phyloP scores from a whole-genome alignment of 2,329 filamentous ascomycete genomes.

The Pezicula carpinea region DNA sequence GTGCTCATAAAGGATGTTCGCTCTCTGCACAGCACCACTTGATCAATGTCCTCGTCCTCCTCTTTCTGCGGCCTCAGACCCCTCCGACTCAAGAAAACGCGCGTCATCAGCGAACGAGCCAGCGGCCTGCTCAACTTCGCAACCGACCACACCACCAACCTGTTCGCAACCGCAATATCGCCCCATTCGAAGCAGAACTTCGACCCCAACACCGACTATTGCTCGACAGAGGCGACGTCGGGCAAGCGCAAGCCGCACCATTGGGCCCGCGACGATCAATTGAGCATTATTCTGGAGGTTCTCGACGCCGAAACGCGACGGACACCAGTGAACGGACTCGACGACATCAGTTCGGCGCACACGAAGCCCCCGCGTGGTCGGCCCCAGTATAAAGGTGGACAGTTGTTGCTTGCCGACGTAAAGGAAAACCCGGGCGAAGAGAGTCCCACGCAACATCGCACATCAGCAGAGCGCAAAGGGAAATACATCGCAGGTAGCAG shows the following conservation, averaged over 20 bases:
- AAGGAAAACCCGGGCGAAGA: too few relatives aligned
- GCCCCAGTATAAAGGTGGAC: too few relatives aligned
- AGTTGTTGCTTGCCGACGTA: too few relatives aligned
- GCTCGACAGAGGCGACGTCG: constrained; percentile 1
- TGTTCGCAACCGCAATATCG: background rate
- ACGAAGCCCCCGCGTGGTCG: background rate
- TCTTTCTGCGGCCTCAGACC: background rate
- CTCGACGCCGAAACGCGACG: constrained; percentile 10
- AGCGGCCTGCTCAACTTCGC: background rate
- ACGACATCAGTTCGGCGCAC: constrained; percentile 6
- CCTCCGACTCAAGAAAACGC: background rate
- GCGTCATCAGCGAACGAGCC: background rate
- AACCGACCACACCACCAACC: background rate
- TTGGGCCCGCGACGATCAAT: constrained; percentile 21
- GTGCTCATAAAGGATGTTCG: background rate
- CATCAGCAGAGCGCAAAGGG: too few relatives aligned
- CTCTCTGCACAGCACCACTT: background rate
- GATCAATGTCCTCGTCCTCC: background rate
- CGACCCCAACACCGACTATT: background rate
- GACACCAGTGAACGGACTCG: constrained; percentile 4
- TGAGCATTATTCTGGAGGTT: constrained; percentile 20
- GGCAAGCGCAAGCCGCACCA: background rate
- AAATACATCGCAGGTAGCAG: too few relatives aligned
- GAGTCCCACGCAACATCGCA: too few relatives aligned
- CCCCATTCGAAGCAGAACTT: background rate